Evolutionary conservation across 164 flowering plant species (phyloP).

Genomic region (Stephania japonica): DNA sequence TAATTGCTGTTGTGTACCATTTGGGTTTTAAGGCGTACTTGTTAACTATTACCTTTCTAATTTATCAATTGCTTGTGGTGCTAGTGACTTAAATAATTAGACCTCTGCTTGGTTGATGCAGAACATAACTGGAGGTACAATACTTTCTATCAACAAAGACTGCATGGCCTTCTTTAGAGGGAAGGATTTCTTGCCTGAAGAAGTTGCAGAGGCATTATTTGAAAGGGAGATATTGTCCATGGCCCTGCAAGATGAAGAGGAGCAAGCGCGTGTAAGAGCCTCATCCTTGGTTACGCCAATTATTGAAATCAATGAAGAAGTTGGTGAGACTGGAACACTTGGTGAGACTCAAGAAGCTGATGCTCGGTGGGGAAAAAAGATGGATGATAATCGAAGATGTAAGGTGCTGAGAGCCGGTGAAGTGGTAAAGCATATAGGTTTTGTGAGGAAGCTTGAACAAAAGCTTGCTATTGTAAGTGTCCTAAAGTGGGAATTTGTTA

Average conservation of each 20-base stretch:
- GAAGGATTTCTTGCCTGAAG: conserved; percentile 74
- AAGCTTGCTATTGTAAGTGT: conserved; percentile 73
- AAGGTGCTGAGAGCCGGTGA: conserved; percentile 67
- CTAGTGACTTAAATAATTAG: not conserved
- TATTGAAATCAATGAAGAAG: conserved; percentile 26
- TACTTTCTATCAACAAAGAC: conserved; percentile 84
- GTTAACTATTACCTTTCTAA: not conserved
- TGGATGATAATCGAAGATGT: conserved; percentile 41
- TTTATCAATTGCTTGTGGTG: conserved; percentile 1
- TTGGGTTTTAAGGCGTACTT: not conserved
- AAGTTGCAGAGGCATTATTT: conserved; percentile 64
- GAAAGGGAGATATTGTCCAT: conserved; percentile 82
- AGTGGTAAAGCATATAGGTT: conserved; percentile 51
- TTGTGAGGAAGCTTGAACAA: conserved; percentile 71
- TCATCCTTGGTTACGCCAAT: conserved; percentile 38
- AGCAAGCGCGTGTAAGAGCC: conserved; percentile 70
- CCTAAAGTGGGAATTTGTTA: not conserved
- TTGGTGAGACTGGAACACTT: conserved; percentile 69
- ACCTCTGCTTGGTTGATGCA: conserved; percentile 28
- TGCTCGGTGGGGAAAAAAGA: conserved; percentile 77
- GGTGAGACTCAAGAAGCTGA: conserved; percentile 78
- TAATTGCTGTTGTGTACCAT: too few relatives aligned
- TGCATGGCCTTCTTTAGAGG: conserved; percentile 88
- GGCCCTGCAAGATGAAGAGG: conserved; percentile 83
- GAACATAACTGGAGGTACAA: conserved; percentile 87